These are phyloP conservation scores for Cryptosporidium xiaoi DNA, from an alignment of 169 alveolate genomes.

Conservation along the genomic window DNA sequence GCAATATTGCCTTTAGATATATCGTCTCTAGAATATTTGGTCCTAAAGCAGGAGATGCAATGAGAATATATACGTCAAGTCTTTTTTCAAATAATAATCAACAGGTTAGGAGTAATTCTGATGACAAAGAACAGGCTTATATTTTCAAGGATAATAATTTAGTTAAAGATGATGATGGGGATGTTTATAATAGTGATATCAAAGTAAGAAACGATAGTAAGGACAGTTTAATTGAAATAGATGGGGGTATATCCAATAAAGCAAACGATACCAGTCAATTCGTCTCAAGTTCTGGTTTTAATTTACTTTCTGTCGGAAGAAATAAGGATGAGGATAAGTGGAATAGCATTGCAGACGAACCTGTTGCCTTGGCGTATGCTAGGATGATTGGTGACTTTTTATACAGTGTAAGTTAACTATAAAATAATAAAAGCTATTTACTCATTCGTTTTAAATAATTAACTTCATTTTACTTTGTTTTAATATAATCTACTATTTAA, in stretches of 20 bases:
- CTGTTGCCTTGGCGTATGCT: slow-evolving; percentile 60
- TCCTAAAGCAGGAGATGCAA: slow-evolving; percentile 68
- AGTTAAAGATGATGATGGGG: background rate
- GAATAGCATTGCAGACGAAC: slow-evolving; percentile 51
- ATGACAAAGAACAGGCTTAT: background rate
- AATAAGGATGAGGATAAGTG: slow-evolving; percentile 59
- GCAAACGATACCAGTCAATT: slow-evolving; percentile 3
- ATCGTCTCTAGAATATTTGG: slow-evolving; percentile 64
- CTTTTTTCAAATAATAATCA: background rate
- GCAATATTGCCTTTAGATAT: slow-evolving; percentile 51
- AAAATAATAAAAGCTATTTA: background rate
- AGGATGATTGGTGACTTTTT: slow-evolving; percentile 63
- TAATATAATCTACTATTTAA: background rate
- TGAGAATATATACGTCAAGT: slow-evolving; percentile 34
- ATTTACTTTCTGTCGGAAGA: slow-evolving; percentile 47
- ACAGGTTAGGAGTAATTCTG: background rate
- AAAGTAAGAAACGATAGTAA: background rate
- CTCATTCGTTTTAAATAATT: background rate
- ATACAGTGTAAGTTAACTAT: slow-evolving; percentile 49
- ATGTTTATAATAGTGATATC: background rate
- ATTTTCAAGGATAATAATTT: background rate
- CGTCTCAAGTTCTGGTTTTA: slow-evolving; percentile 66
- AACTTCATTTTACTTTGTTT: background rate
- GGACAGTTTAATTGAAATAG: background rate
- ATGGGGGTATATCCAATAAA: background rate